A percentile compares a stretch with the other conserved stretches of the same genome.
These are phyloP conservation scores for Phytophthora sojae DNA, from an alignment of 352 stramenopile species.

Conservation along the genomic window DNA sequence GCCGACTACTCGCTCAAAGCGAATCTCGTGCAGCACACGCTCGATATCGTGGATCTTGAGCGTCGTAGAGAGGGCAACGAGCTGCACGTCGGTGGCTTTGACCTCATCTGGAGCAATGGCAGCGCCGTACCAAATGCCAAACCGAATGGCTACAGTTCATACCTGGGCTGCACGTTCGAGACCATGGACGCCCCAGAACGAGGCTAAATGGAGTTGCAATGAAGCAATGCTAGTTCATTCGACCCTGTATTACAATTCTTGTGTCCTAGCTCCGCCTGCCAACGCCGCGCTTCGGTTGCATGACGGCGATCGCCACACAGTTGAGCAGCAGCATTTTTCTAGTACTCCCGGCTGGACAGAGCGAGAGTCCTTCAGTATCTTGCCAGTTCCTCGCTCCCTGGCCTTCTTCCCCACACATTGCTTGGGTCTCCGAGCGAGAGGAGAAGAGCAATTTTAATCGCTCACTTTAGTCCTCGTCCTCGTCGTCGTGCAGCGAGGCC, in stretches of 20 bases:
- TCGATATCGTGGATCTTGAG: conserved; percentile 91
- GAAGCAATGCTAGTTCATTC: conserved; percentile 17
- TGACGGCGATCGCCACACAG: conserved; percentile 6
- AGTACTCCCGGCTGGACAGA: conserved; percentile 13
- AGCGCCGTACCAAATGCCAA: conserved; percentile 39
- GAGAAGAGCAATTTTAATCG: not conserved
- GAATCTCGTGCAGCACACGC: conserved; percentile 87
- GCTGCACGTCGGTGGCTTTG: conserved; percentile 70
- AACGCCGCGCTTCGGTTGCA: conserved; percentile 8
- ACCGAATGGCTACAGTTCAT: conserved; percentile 64
- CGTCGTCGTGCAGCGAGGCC: conserved; percentile 70
- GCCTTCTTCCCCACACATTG: not conserved
- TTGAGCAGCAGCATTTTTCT: conserved; percentile 21
- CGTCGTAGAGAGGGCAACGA: conserved; percentile 48
- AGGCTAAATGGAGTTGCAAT: conserved; percentile 23
- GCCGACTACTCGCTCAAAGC: conserved; percentile 89
- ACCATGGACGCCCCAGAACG: conserved; percentile 26
- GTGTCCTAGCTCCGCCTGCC: conserved; percentile 10
- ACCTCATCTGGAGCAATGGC: conserved; percentile 69
- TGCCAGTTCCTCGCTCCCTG: not conserved
- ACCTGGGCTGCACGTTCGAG: conserved; percentile 66
- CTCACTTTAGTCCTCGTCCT: conserved; percentile 57
- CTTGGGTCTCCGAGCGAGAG: not conserved
- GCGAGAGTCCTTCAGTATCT: conserved; percentile 7
- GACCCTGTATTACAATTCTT: conserved; percentile 24